phyloP scores from a whole-genome alignment of 441 rosid genomes.

The Euphorbia schlechtendalii region DNA sequence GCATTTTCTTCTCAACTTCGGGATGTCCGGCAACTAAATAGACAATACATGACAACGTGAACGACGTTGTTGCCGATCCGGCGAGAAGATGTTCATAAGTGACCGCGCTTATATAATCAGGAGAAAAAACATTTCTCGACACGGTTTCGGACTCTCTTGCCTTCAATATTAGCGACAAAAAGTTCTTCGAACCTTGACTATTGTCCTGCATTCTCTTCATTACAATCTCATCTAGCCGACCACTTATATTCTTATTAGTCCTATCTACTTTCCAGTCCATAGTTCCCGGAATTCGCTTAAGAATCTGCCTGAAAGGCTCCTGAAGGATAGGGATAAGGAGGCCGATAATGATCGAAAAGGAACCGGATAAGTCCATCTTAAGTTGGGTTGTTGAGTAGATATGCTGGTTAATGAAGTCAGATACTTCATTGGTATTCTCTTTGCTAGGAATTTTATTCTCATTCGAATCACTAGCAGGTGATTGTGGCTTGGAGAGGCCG shows the following conservation, averaged over 20 bases:
- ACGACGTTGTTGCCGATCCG: constrained; percentile 82
- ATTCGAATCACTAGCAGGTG: constrained; percentile 19
- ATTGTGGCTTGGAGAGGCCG: constrained; percentile 51
- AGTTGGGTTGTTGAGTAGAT: constrained; percentile 91
- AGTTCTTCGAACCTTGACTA: constrained; percentile 54
- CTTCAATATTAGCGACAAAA: constrained; percentile 62
- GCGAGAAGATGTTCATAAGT: constrained; percentile 93
- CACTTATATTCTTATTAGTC: constrained; percentile 47
- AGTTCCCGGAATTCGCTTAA: constrained; percentile 79
- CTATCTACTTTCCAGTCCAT: constrained; percentile 82
- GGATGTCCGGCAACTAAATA: constrained; percentile 71
- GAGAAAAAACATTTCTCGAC: constrained; percentile 45
- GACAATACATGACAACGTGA: constrained; percentile 64
- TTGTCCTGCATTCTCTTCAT: constrained; percentile 49
- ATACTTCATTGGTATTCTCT: constrained; percentile 34
- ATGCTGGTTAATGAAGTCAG: constrained; percentile 72
- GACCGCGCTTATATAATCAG: constrained; percentile 72
- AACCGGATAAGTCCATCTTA: constrained; percentile 91
- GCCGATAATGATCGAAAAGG: constrained; percentile 72
- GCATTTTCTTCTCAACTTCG: constrained; percentile 62
- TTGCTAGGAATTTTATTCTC: constrained; percentile 9
- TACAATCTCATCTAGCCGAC: constrained; percentile 70
- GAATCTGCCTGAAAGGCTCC: constrained; percentile 78
- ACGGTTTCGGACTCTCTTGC: constrained; percentile 58
- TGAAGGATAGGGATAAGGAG: constrained; percentile 74